phyloP scores from a whole-genome alignment of 1,284 basidiomycete species.

The Cutaneotrichosporon sp. region DNA sequence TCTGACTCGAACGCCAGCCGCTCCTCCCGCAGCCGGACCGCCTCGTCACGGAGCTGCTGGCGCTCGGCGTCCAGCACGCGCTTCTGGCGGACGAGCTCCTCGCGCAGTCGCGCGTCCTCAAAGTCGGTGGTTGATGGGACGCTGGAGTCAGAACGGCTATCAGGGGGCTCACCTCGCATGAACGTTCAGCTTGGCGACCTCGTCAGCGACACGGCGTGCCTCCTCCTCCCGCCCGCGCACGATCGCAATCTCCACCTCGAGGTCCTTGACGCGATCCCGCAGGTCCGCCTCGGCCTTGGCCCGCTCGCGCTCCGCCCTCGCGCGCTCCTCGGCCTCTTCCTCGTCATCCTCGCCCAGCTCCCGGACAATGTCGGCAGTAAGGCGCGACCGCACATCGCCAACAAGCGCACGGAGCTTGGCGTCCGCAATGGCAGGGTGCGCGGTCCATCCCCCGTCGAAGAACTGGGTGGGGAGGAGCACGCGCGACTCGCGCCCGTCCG shows the following conservation, averaged over 20 bases:
- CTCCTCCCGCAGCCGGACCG: constrained; percentile 66
- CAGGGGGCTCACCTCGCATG: constrained; percentile 30
- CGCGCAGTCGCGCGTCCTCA: constrained; percentile 26
- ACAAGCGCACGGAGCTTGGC: constrained; percentile 39
- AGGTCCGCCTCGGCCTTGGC: constrained; percentile 35
- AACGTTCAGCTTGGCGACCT: constrained; percentile 37
- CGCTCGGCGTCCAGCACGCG: constrained; percentile 65
- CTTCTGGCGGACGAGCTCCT: constrained; percentile 38
- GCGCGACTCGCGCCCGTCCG: constrained; percentile 9
- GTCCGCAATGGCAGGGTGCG: constrained; percentile 50
- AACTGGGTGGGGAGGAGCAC: constrained; percentile 16
- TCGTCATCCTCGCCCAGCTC: background rate
- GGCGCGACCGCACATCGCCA: constrained; percentile 30
- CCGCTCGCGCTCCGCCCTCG: constrained; percentile 34
- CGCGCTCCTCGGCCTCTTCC: constrained; percentile 24
- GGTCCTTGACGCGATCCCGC: constrained; percentile 47
- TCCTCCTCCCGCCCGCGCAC: constrained; percentile 41
- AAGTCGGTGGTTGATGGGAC: constrained; percentile 25
- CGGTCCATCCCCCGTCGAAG: constrained; percentile 35
- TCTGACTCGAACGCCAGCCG: constrained; percentile 61
- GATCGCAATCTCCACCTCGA: constrained; percentile 48
- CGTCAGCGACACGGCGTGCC: constrained; percentile 39
- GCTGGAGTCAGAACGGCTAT: constrained; percentile 12
- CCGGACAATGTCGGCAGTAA: constrained; percentile 20
- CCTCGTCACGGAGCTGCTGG: constrained; percentile 65